These are phyloP conservation scores for Hebeloma cylindrosporum DNA, from an alignment of 768 basidiomycete genomes.

Conservation along the genomic window DNA sequence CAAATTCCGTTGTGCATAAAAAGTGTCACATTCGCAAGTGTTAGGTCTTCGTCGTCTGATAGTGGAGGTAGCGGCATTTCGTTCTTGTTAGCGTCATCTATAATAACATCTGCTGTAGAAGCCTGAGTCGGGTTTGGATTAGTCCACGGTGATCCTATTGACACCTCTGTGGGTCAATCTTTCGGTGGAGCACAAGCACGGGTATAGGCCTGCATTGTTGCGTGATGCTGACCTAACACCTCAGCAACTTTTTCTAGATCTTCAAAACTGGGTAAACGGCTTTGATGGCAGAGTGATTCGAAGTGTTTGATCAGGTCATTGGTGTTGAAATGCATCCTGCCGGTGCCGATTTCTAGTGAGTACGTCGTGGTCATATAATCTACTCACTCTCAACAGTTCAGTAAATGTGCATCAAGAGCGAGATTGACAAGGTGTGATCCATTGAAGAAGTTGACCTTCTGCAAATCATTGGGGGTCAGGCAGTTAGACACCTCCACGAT, in stretches of 20 bases:
- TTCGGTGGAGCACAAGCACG: neutral
- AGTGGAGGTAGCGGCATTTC: conserved; percentile 4
- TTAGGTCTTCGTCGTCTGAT: conserved; percentile 7
- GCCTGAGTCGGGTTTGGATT: neutral
- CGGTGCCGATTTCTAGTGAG: too few species aligned
- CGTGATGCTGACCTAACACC: neutral
- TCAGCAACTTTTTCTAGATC: neutral
- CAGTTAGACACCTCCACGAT: conserved; percentile 16
- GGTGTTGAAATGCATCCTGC: conserved; percentile 12
- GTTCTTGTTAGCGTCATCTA: neutral
- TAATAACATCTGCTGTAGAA: neutral
- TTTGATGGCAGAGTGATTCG: neutral
- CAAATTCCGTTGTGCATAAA: conserved; percentile 10
- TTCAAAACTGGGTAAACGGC: conserved; percentile 4
- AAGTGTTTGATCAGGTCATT: conserved; percentile 10
- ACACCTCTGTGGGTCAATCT: neutral
- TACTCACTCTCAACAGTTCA: conserved; percentile 24
- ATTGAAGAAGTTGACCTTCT: conserved; percentile 26
- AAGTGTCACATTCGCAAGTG: conserved; percentile 21
- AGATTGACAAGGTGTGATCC: conserved; percentile 21
- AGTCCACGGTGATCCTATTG: neutral
- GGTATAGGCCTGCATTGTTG: conserved; percentile 2
- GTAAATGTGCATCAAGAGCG: too few species aligned
- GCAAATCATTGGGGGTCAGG: conserved; percentile 22
- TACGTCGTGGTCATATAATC: too few species aligned